Percentiles rank a stretch among this genome's conserved stretches.
These are phyloP conservation scores for Phytopythium kandeliae DNA, from an alignment of 352 stramenopile genomes.

Conservation along the genomic window DNA sequence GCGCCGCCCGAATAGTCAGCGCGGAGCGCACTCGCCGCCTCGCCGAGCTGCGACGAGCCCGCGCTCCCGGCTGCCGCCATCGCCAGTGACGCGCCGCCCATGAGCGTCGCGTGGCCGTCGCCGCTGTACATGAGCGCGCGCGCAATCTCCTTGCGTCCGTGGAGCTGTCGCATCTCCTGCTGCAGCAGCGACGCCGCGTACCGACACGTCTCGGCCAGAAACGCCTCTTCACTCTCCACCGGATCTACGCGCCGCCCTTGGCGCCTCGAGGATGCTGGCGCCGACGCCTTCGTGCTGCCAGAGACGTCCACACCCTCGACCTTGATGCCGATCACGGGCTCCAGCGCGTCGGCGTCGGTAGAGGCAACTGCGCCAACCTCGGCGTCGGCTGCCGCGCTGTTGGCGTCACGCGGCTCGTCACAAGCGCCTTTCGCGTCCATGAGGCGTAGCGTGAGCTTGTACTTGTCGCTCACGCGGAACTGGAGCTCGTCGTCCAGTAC, in stretches of 20 bases:
- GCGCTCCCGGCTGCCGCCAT: conserved; percentile 11
- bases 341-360: background rate
- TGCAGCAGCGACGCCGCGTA: conserved; percentile 70
- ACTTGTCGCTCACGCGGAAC: conserved; percentile 70
- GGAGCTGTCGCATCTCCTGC: conserved; percentile 73
- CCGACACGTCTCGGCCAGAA: conserved; percentile 58
- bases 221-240: conserved; percentile 33
- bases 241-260: conserved; percentile 2
- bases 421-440: conserved; percentile 36
- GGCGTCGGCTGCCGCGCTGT: conserved; percentile 6
- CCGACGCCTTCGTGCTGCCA: conserved; percentile 13
- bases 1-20: background rate
- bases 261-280: background rate
- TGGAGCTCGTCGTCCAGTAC: conserved; percentile 80
- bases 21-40: background rate
- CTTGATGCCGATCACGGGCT: conserved; percentile 2
- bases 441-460: conserved; percentile 64
- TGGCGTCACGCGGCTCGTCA: conserved; percentile 2
- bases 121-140: conserved; percentile 44
- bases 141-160: conserved; percentile 67
- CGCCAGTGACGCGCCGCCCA: conserved; percentile 11
- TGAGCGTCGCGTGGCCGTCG: conserved; percentile 5
- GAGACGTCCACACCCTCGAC: conserved; percentile 16
- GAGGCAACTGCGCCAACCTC: background rate
- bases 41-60: conserved; percentile 1